A percentile compares a stretch with the other conserved stretches of the same genome.
phyloP scores from a whole-genome alignment of 176 grass and related monocot species.

The Typha latifolia region DNA sequence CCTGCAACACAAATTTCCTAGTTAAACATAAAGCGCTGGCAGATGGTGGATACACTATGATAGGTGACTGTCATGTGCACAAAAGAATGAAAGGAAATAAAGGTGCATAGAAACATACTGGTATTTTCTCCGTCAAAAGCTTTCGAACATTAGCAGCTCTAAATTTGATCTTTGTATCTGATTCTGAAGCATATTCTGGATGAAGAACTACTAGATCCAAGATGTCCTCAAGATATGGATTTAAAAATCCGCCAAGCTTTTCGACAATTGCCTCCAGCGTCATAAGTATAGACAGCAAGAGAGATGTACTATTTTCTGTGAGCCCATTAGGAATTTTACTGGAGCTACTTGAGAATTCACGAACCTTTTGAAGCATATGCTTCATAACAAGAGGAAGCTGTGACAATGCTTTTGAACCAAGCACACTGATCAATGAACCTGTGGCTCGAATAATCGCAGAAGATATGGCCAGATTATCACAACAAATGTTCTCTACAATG shows the following conservation, averaged over 20 bases:
- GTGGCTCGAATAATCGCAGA: constrained; percentile 51
- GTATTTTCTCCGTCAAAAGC: constrained; percentile 70
- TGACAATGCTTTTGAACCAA: constrained; percentile 74
- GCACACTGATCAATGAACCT: constrained; percentile 66
- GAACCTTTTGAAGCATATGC: constrained; percentile 48
- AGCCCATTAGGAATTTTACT: constrained; percentile 9
- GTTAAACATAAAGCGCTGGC: constrained; percentile 18
- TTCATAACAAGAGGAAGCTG: constrained; percentile 72
- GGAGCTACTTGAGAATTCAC: constrained; percentile 45
- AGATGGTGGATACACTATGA: background rate
- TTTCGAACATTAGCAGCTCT: constrained; percentile 56
- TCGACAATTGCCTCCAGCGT: constrained; percentile 69
- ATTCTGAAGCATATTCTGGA: constrained; percentile 44
- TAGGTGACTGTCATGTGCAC: constrained; percentile 4
- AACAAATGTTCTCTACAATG: constrained; percentile 52
- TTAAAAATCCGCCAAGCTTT: constrained; percentile 76
- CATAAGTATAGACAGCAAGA: constrained; percentile 49
- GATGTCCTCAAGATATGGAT: constrained; percentile 68
- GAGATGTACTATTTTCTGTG: constrained; percentile 23
- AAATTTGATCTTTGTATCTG: constrained; percentile 46
- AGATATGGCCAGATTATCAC: constrained; percentile 42
- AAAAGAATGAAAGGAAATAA: constrained; percentile 8
- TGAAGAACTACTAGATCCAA: constrained; percentile 64
- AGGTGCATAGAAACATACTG: constrained; percentile 48
- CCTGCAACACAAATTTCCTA: constrained; percentile 34